Evolutionary conservation across 2,329 filamentous ascomycete genomes (phyloP).

Genomic region (Fusarium sp.): DNA sequence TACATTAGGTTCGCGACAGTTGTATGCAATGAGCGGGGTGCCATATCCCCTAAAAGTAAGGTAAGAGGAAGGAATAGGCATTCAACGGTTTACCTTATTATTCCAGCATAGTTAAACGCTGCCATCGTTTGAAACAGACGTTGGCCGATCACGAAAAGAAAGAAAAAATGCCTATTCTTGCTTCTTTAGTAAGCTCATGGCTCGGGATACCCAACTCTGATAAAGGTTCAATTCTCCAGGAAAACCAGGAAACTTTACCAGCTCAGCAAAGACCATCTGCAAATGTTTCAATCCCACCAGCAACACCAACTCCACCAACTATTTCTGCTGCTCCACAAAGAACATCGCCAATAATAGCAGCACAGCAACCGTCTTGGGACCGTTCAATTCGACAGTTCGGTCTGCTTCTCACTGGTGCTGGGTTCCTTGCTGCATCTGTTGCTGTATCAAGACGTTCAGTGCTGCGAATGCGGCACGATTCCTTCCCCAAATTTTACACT

Average conservation of each 20-base stretch:
- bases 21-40: slow-evolving; percentile 26
- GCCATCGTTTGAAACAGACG: neutral
- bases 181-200: slow-evolving; percentile 33
- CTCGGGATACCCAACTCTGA: slow-evolving; percentile 29
- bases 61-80: neutral
- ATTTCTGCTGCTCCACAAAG: neutral
- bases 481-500: slow-evolving; percentile 77
- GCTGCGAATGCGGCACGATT: slow-evolving; percentile 67
- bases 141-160: neutral
- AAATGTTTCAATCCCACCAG: slow-evolving; percentile 1
- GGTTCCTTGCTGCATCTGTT: slow-evolving; percentile 79
- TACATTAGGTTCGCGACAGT: neutral
- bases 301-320: neutral
- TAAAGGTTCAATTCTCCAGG: slow-evolving; percentile 4
- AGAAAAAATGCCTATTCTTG: slow-evolving; percentile 1
- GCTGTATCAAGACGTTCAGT: slow-evolving; percentile 78
- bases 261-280: slow-evolving; percentile 30
- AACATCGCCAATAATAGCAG: neutral
- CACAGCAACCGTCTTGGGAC: slow-evolving; percentile 49
- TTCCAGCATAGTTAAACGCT: neutral
- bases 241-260: slow-evolving; percentile 15
- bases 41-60: neutral
- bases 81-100: slow-evolving; percentile 5
- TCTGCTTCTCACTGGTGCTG: slow-evolving; percentile 78
- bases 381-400: slow-evolving; percentile 68